Percentiles rank a stretch among this genome's conserved stretches.
Evolutionary conservation across 208 protist genomes (phyloP).

Genomic region (Trypanosomatidae sp.): DNA sequence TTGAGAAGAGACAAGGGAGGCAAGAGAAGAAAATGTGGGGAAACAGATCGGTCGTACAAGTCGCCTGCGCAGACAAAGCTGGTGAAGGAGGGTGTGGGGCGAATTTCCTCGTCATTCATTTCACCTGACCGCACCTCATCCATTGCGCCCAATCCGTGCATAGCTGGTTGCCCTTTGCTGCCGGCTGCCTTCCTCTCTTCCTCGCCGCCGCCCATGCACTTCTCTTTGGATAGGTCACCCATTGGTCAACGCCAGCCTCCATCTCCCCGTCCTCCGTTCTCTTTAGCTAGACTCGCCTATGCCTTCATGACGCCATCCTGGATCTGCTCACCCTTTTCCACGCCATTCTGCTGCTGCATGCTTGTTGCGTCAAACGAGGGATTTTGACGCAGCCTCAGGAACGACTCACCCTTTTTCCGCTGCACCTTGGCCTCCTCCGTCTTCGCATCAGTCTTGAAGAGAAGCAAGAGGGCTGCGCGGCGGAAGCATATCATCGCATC

Average conservation of each 20-base stretch:
- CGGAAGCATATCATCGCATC: conserved; percentile 71
- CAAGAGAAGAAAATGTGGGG: background rate
- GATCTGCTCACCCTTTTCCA: conserved; percentile 36
- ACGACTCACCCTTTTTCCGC: conserved; percentile 48
- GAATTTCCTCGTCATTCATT: background rate
- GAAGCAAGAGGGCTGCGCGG: conserved; percentile 62
- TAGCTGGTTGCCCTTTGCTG: background rate
- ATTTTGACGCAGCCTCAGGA: conserved; percentile 28
- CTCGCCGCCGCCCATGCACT: background rate
- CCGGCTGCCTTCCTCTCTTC: background rate
- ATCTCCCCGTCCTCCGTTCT: background rate
- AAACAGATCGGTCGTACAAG: background rate
- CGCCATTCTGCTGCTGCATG: conserved; percentile 40
- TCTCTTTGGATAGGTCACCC: background rate
- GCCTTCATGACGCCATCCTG: conserved; percentile 9
- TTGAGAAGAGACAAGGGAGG: background rate
- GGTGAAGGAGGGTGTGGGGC: background rate
- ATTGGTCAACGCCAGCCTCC: background rate
- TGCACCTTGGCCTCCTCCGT: conserved; percentile 53
- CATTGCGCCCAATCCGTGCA: background rate
- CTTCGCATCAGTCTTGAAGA: conserved; percentile 70
- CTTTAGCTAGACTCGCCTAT: background rate
- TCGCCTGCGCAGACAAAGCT: background rate
- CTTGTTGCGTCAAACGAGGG: conserved; percentile 2
- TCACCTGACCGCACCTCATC: background rate